Evolutionary conservation across 345 rosid species (phyloP).

Genomic region (Anacardium occidentale): DNA sequence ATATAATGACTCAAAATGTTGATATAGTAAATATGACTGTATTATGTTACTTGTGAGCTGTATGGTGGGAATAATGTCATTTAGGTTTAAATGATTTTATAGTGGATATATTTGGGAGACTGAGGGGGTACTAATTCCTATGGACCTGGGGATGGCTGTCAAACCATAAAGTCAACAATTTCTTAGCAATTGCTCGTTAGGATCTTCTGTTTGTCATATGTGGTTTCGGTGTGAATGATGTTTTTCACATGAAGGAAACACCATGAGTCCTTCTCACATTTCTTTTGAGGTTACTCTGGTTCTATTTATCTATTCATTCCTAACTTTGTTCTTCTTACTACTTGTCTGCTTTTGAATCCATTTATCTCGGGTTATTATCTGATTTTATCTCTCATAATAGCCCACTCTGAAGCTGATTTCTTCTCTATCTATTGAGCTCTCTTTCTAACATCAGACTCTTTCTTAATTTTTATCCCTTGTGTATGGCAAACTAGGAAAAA

Average conservation of each 20-base stretch:
- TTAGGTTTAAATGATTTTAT: background rate
- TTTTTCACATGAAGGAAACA: background rate
- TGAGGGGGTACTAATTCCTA: background rate
- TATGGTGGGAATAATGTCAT: background rate
- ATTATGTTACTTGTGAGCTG: background rate
- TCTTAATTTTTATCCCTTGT: background rate
- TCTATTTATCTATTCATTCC: background rate
- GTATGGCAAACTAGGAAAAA: background rate
- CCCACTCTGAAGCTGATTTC: background rate
- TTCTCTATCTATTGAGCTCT: constrained; percentile 1
- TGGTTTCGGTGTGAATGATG: background rate
- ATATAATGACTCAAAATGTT: background rate
- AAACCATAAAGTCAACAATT: background rate
- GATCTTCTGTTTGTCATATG: background rate
- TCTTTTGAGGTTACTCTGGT: background rate
- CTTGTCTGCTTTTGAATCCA: background rate
- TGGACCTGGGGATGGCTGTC: background rate
- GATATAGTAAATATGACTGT: background rate
- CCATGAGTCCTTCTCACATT: background rate
- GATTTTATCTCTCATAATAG: background rate
- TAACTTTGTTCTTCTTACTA: background rate
- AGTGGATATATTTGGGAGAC: background rate
- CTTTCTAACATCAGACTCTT: background rate
- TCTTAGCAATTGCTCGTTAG: background rate
- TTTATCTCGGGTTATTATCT: background rate